Conservation (phyloP, 169 alveolate genomes). For the Theileria luwenshuni region DNA sequence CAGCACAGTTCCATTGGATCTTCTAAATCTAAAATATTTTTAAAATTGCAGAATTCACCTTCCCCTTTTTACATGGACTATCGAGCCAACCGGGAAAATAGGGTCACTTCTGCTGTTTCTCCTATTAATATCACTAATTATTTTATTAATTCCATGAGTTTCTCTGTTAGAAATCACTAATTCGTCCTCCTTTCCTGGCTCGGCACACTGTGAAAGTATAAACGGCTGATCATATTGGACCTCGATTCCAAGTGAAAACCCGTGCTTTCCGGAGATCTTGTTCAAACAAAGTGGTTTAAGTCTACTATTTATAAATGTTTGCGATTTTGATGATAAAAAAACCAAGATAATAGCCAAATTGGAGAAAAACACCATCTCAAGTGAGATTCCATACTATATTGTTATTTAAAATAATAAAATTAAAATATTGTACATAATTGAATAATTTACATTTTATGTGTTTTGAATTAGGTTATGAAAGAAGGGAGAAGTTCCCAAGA, state of each 20-base stretch:
- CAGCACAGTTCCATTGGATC: constrained; percentile 51
- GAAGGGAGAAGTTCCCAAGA: not conserved
- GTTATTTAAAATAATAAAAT: not conserved
- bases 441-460: not conserved
- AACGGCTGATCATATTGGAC: constrained; percentile 43
- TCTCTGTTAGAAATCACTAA: constrained; percentile 36
- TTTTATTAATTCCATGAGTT: constrained; percentile 37
- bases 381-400: not conserved
- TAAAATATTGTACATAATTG: not conserved
- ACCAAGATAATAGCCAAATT: not conserved
- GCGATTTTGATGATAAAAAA: not conserved
- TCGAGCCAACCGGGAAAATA: constrained; percentile 34
- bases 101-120: constrained; percentile 23
- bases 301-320: not conserved
- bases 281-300: not conserved
- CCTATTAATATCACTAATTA: constrained; percentile 27
- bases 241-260: not conserved
- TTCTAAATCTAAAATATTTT: constrained; percentile 13
- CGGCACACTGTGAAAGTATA: constrained; percentile 39
- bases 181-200: constrained; percentile 58
- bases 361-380: not conserved
- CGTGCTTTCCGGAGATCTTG: not conserved
- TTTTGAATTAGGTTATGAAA: not conserved
- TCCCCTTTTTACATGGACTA: constrained; percentile 47
- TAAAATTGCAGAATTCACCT: not conserved